phyloP scores from a whole-genome alignment of 73 alveolate species.

The Blepharisma stoltei region DNA sequence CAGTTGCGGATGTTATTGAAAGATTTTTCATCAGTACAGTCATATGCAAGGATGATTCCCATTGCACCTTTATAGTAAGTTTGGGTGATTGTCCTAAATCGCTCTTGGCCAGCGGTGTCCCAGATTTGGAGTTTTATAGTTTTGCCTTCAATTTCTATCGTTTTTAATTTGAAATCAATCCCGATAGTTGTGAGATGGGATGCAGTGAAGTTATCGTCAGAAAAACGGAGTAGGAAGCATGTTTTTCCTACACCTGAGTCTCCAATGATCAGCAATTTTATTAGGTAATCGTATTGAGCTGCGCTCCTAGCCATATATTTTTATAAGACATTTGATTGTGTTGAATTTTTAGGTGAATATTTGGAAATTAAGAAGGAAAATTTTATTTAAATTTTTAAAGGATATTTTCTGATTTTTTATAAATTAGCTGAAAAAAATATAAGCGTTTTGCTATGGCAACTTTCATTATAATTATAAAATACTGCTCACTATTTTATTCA shows the following conservation, averaged over 20 bases:
- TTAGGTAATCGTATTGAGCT: constrained; percentile 5
- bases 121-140: constrained; percentile 32
- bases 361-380: too few species aligned
- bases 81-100: constrained; percentile 53
- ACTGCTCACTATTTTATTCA: too few species aligned
- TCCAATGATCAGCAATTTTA: constrained; percentile 59
- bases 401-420: too few species aligned
- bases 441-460: too few species aligned
- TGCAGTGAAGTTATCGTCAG: not conserved
- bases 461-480: too few species aligned
- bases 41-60: constrained; percentile 60
- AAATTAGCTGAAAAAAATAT: too few species aligned
- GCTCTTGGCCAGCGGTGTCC: constrained; percentile 70
- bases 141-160: not conserved
- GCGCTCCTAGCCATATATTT: constrained; percentile 1
- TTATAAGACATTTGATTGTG: too few species aligned
- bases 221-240: constrained; percentile 43
- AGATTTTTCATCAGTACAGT: constrained; percentile 57
- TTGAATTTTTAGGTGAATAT: too few species aligned
- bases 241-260: constrained; percentile 72
- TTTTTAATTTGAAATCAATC: not conserved
- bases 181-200: constrained; percentile 14
- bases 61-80: constrained; percentile 57
- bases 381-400: too few species aligned
- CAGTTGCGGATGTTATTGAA: constrained; percentile 46